Percentiles rank a stretch among this genome's conserved stretches.
phyloP scores from a whole-genome alignment of 768 basidiomycete genomes.

The Lactifluus hygrophoroides region DNA sequence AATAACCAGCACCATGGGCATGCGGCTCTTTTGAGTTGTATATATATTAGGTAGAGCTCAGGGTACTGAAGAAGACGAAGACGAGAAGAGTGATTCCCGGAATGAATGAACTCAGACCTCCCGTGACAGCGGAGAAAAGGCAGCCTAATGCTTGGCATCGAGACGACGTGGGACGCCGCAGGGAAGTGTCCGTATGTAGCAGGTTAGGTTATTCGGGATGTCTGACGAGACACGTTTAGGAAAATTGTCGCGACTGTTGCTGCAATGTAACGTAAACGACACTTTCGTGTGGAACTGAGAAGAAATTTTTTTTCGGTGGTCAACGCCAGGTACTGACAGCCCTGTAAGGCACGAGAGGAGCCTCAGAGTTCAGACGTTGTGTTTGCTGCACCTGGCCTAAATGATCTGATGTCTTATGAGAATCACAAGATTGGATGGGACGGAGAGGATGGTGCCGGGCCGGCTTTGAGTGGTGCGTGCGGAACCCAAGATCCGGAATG shows the following conservation, averaged over 20 bases:
- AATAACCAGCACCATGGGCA: too few relatives aligned
- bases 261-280: background rate
- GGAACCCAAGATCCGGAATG: conserved; percentile 5
- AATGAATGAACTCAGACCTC: background rate
- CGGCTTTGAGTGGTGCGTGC: background rate
- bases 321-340: too few relatives aligned
- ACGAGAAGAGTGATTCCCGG: background rate
- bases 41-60: background rate
- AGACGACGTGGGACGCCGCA: background rate
- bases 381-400: too few relatives aligned
- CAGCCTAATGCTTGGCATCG: background rate
- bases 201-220: too few relatives aligned
- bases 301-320: background rate
- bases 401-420: too few relatives aligned
- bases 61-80: too few relatives aligned
- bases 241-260: too few relatives aligned
- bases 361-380: too few relatives aligned
- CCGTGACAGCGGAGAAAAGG: background rate
- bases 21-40: background rate
- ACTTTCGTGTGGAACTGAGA: background rate
- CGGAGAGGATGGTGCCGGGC: background rate
- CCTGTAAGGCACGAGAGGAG: background rate
- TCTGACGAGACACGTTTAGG: too few relatives aligned
- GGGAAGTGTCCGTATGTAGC: too few relatives aligned
- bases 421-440: background rate